Conservation (phyloP, 2,329 filamentous ascomycete genomes). For the Diaporthe nobilis region DNA sequence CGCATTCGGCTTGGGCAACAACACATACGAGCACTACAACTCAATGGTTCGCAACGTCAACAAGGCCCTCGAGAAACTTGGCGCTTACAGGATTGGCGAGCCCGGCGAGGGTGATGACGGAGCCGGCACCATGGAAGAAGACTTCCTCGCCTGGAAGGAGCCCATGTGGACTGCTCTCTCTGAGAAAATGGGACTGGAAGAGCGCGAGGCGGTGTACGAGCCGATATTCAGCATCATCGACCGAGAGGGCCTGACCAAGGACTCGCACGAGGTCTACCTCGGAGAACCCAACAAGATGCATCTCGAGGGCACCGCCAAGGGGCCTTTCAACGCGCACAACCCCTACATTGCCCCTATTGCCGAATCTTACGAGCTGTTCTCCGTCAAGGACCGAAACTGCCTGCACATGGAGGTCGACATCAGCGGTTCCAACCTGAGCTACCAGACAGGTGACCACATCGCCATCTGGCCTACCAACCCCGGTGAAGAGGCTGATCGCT, state of each 20-base stretch:
- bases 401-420: conserved; percentile 97
- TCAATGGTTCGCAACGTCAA: conserved; percentile 96
- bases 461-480: conserved; percentile 98
- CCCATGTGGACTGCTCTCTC: conserved; percentile 95
- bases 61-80: conserved; percentile 83
- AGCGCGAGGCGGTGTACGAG: conserved; percentile 96
- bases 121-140: conserved; percentile 99
- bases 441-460: conserved; percentile 97
- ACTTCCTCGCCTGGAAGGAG: conserved; percentile 99
- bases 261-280: conserved; percentile 88
- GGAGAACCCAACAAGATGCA: conserved; percentile 98
- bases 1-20: conserved; percentile 96
- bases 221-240: conserved; percentile 89
- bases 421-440: conserved; percentile 87
- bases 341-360: conserved; percentile 95
- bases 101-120: conserved; percentile 98
- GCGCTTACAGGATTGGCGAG: conserved; percentile 85
- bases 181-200: conserved; percentile 88
- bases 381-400: conserved; percentile 91
- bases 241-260: conserved; percentile 78
- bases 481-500: conserved; percentile 90
- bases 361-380: conserved; percentile 93
- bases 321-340: conserved; percentile 96
- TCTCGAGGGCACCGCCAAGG: conserved; percentile 85
- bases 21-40: conserved; percentile 99